Base-by-base conservation (phyloP, 73 alveolate genomes). In the Blepharisma japonicum region DNA sequence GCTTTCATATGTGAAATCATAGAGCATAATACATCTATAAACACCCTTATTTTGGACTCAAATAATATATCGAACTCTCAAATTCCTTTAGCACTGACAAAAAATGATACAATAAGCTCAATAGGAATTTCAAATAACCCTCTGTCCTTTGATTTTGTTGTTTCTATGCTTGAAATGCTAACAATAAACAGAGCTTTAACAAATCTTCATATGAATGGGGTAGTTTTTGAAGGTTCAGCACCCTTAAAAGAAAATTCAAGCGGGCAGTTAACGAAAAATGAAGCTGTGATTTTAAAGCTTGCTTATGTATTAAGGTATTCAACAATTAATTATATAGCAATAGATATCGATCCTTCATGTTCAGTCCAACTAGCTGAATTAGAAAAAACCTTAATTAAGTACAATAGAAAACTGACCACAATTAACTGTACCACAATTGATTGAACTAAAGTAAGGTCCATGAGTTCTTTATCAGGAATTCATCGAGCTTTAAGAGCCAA, bases 171-270 rank as follows among this genome's bases (percentile, higher is more conserved):
- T 9, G 23, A 25, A 14, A 39, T 14, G 38, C 23, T 61, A 5
- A 61, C 23, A 25, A 14, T 61, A 14, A 61, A 61, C 46, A 61
- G 23, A 61, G 14, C 74, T 14, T 39, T 61, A 2, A 61, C 14
- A 25, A 61, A 1, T 25, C 0, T 61, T 9, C 46, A 14, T 14
- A 61, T 61, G 47, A 61, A 5, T 14, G 74, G 47, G 18, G 23
- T 61, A n/a, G 23, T 2, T 14, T 39, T 61, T 61, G 74, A 61
- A 61, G 74, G 74, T 48, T 48, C 74, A 18, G 74, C 74, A 1
- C 74, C 74, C 18, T 14, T 61, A 18, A 61, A 61, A 61, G 74
- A 61, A 25, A 61, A 61, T 39, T 61, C 74, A 61, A 61, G 74
- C 74, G 74, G 74, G 74, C 74, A 61, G 11, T 39, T 61, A 18